Conservation (phyloP, 2,329 filamentous ascomycete species). For the Gnomoniopsis sp. region DNA sequence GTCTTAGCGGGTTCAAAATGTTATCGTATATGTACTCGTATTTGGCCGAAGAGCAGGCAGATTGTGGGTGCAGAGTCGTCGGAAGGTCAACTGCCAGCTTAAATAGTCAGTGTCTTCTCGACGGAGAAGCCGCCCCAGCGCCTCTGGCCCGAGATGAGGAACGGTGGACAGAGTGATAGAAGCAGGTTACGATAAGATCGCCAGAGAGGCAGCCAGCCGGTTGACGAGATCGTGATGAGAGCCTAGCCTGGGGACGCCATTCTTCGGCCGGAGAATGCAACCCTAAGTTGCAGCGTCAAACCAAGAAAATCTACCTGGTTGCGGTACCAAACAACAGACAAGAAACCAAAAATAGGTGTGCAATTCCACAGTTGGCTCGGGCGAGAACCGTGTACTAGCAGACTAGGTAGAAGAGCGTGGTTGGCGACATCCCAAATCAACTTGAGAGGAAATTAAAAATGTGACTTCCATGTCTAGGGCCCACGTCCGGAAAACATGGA, state of each 20-base stretch:
- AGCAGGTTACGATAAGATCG: background rate
- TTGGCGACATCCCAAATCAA: conserved; percentile 6
- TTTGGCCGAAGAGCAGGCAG: too few species aligned
- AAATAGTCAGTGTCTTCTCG: background rate
- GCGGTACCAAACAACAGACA: background rate
- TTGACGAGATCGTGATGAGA: background rate
- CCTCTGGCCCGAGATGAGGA: background rate
- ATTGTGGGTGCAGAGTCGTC: background rate
- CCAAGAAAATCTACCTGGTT: background rate
- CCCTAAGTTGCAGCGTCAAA: too few species aligned
- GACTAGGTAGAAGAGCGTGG: background rate
- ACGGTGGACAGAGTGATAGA: background rate
- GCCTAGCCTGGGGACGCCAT: too few species aligned
- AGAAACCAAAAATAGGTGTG: background rate
- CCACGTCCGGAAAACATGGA: conserved; percentile 11
- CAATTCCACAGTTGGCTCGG: conserved; percentile 2
- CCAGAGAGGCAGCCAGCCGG: background rate
- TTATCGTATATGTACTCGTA: too few species aligned
- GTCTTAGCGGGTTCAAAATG: background rate
- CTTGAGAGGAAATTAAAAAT: conserved; percentile 12
- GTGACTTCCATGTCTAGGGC: conserved; percentile 11
- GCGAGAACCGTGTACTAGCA: conserved; percentile 1
- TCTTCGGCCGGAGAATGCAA: background rate
- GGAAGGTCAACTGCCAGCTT: background rate
- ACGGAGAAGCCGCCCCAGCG: background rate